phyloP scores from a whole-genome alignment of 2,329 filamentous ascomycete species.

The Diaporthe australafricana region DNA sequence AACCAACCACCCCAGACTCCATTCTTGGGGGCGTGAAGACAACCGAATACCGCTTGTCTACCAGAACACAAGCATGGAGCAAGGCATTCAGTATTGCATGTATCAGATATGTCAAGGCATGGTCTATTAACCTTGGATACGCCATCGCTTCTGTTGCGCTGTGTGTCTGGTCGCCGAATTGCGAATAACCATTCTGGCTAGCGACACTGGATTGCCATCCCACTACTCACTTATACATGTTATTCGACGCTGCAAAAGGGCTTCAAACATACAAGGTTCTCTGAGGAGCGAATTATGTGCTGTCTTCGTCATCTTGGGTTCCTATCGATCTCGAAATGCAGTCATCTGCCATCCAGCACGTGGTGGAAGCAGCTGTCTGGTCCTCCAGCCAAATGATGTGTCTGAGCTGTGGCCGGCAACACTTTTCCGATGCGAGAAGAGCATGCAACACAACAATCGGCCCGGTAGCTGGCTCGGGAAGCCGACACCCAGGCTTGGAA shows the following conservation, averaged over 20 bases:
- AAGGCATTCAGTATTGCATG: too few species aligned
- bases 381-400: neutral
- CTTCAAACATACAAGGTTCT: neutral
- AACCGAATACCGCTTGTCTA: too few species aligned
- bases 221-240: too few species aligned
- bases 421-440: neutral
- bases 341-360: conserved; percentile 6
- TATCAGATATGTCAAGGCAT: too few species aligned
- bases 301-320: neutral
- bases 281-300: neutral
- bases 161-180: neutral
- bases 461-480: conserved; percentile 22
- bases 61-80: too few species aligned
- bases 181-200: neutral
- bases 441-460: neutral
- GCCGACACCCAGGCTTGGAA: conserved; percentile 17
- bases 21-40: too few species aligned
- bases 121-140: too few species aligned
- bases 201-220: too few species aligned
- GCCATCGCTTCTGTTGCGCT: too few species aligned
- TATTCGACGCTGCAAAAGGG: neutral
- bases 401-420: conserved; percentile 6
- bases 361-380: neutral
- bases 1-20: too few species aligned
- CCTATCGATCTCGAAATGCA: neutral